A percentile compares a stretch with the other conserved stretches of the same genome.
These are phyloP conservation scores for Umbilicus rupestris DNA, from an alignment of 164 flowering plant genomes.

Conservation along the genomic window DNA sequence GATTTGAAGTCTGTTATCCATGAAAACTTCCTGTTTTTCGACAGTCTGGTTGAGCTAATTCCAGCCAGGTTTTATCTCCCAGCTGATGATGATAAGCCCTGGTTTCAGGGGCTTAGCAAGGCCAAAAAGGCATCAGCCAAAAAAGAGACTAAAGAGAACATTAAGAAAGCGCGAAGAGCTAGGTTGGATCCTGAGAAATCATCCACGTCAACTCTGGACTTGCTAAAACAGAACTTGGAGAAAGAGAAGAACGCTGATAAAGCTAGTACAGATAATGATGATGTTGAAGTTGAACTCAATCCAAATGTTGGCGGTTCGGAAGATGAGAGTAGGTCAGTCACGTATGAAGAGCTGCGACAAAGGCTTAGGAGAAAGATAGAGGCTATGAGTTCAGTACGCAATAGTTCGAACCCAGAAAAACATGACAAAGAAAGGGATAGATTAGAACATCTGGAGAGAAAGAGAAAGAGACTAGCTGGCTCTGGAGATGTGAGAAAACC, in stretches of 20 bases:
- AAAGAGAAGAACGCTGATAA: conserved; percentile 23
- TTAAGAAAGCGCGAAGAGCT: conserved; percentile 61
- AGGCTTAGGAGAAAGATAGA: conserved; percentile 40
- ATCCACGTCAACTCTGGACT: conserved; percentile 44
- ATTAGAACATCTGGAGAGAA: conserved; percentile 18
- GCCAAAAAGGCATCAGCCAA: conserved; percentile 50
- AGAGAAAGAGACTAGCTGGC: conserved; percentile 36
- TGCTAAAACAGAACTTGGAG: conserved; percentile 42
- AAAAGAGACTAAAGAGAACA: conserved; percentile 53
- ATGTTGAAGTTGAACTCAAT: conserved; percentile 20
- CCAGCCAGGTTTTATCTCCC: conserved; percentile 66
- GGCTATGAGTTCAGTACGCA: conserved; percentile 23
- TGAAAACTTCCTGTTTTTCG: conserved; percentile 43
- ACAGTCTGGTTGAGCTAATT: conserved; percentile 51
- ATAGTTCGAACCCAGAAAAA: background rate
- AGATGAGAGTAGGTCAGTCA: conserved; percentile 29
- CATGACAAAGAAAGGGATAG: conserved; percentile 12
- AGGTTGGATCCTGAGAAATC: conserved; percentile 74
- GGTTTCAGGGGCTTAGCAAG: conserved; percentile 73
- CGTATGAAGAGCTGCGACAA: conserved; percentile 61
- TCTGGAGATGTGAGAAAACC: conserved; percentile 19
- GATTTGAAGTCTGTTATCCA: conserved; percentile 43
- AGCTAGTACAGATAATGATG: conserved; percentile 15
- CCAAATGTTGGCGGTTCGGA: conserved; percentile 20
- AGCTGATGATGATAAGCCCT: conserved; percentile 45